Conservation (phyloP, 257 asterid genomes). For the Lycium barbarum region DNA sequence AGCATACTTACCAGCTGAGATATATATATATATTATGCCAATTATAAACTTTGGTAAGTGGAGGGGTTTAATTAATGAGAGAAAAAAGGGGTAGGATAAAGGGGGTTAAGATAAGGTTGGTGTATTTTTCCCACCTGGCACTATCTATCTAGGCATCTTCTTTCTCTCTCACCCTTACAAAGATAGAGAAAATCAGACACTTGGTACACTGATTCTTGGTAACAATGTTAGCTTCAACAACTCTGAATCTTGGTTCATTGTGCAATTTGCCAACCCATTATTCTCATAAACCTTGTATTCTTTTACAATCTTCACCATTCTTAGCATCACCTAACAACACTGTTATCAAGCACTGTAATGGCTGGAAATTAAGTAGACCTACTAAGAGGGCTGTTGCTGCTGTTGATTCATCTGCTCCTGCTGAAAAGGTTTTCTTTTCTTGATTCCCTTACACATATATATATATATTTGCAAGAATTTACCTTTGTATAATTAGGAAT, state of each 20-base stretch:
- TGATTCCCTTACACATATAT: background rate
- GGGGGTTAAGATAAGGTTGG: conserved; percentile 13
- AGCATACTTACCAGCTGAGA: too few species aligned
- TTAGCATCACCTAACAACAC: conserved; percentile 50
- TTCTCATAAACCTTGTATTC: conserved; percentile 49
- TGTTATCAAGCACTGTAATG: conserved; percentile 32
- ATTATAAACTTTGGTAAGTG: too few species aligned
- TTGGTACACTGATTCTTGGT: background rate
- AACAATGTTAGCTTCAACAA: conserved; percentile 70
- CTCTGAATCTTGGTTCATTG: conserved; percentile 65
- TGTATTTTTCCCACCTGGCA: background rate
- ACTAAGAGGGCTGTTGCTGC: conserved; percentile 71
- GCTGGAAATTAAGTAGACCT: conserved; percentile 46
- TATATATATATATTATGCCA: too few species aligned
- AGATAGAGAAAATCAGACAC: background rate
- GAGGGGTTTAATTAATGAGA: too few species aligned
- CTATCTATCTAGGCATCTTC: background rate
- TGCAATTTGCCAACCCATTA: conserved; percentile 50
- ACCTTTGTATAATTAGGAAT: too few species aligned
- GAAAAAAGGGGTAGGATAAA: too few species aligned
- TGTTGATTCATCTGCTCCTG: conserved; percentile 70
- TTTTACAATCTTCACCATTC: conserved; percentile 42
- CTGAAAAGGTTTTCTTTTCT: conserved; percentile 58
- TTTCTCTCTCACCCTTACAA: background rate
- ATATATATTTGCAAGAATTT: background rate